Conservation (phyloP, 2,329 filamentous ascomycete species). For the Cordyceps militaris region DNA sequence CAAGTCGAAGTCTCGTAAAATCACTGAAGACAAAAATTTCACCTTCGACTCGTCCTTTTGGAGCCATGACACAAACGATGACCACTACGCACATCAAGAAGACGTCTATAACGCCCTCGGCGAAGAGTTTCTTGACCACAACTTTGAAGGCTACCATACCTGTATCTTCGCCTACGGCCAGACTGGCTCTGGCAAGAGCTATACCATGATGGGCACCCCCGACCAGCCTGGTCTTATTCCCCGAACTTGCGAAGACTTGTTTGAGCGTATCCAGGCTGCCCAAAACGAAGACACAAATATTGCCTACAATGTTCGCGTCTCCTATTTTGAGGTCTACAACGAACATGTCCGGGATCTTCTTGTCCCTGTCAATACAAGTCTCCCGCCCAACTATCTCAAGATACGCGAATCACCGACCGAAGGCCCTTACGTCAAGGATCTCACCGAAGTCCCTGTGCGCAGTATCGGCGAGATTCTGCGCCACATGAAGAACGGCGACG, state of each 20-base stretch:
- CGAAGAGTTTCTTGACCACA: slow-evolving; percentile 96
- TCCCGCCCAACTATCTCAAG: slow-evolving; percentile 85
- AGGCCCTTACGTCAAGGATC: slow-evolving; percentile 92
- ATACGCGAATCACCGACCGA: slow-evolving; percentile 93
- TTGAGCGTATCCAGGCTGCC: slow-evolving; percentile 78
- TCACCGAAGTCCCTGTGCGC: slow-evolving; percentile 88
- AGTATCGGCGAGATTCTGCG: slow-evolving; percentile 81
- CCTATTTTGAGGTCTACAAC: slow-evolving; percentile 99
- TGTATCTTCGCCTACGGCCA: slow-evolving; percentile 99
- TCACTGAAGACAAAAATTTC: slow-evolving; percentile 82
- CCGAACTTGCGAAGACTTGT: slow-evolving; percentile 90
- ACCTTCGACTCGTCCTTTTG: slow-evolving; percentile 98
- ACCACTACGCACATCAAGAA: slow-evolving; percentile 85
- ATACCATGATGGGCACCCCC: slow-evolving; percentile 91
- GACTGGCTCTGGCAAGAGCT: slow-evolving; percentile 95
- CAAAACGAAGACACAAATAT: slow-evolving; percentile 79
- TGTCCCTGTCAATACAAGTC: slow-evolving; percentile 61
- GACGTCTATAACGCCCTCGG: slow-evolving; percentile 92
- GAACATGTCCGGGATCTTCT: slow-evolving; percentile 95
- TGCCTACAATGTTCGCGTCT: slow-evolving; percentile 94
- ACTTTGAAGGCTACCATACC: slow-evolving; percentile 98
- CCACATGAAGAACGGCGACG: slow-evolving; percentile 84
- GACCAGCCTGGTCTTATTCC: slow-evolving; percentile 89
- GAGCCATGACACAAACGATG: slow-evolving; percentile 74
- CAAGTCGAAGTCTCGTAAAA: slow-evolving; percentile 60